Conservation (phyloP, 225 moss, liverwort and hornwort genomes). For the Sphagnum contortum region DNA sequence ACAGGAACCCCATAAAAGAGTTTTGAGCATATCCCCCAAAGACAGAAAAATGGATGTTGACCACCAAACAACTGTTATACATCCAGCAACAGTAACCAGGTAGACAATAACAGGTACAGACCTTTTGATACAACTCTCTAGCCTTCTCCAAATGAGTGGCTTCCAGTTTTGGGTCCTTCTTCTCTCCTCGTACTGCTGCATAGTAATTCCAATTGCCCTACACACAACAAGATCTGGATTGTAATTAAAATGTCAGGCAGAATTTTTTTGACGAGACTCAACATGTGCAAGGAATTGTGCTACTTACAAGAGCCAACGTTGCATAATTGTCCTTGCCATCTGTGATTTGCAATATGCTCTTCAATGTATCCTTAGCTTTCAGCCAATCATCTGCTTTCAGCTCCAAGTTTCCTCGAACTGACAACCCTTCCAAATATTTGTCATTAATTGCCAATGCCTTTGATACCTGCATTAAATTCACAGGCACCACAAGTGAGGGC, state of each 20-base stretch:
- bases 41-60: too few species aligned
- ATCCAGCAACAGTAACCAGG: too few species aligned
- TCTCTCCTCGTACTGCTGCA: conserved; percentile 87
- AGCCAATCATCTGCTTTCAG: conserved; percentile 95
- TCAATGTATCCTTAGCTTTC: conserved; percentile 94
- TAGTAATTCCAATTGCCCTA: conserved; percentile 97
- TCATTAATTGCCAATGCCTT: conserved; percentile 71
- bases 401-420: conserved; percentile 80
- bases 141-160: conserved; percentile 90
- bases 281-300: not conserved
- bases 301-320: conserved; percentile 56
- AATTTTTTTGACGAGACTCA: not conserved
- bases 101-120: not conserved
- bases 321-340: conserved; percentile 83
- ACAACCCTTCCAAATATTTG: conserved; percentile 74
- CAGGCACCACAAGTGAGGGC: not conserved
- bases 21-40: too few species aligned
- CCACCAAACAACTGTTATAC: too few species aligned
- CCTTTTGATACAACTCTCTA: conserved; percentile 80
- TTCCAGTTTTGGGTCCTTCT: conserved; percentile 90
- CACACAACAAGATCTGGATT: not conserved
- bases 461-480: conserved; percentile 25
- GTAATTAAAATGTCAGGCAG: too few species aligned
- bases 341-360: conserved; percentile 65
- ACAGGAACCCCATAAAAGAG: too few species aligned